Evolutionary conservation across 2,329 filamentous ascomycete genomes (phyloP), one percentile per base, ranked within the genome.

Genomic region (Rhynchosporium agropyri): DNA sequence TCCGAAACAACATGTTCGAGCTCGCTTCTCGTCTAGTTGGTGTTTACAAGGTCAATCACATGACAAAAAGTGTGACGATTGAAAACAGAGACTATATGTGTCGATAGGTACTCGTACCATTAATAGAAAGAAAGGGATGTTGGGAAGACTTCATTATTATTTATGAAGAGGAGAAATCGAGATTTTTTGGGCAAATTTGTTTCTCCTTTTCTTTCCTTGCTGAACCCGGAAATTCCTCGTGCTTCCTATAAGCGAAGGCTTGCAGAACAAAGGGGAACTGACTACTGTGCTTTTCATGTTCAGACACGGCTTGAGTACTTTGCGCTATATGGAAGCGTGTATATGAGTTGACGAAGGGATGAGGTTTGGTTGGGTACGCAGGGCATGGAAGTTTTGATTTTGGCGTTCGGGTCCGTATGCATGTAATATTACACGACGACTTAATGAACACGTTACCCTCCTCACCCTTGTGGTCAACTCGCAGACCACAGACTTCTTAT

Each of bases 1-100:
- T 99, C 72, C 84, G 95, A 73, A 99, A 99, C 79, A 99, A 99
- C 81, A 99, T 99, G 95, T 99, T 99, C 77, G 95, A 99, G 81
- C 86, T 99, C 67, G 94, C 96, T n/a, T 87, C 92, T 63, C 86
- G 96, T 61, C 84, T 99, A 64, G 92, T 99, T 13, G 96, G 96
- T 70, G 95, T 99, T 61, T 99, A 99, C 82, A 99, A 99, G 82
- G 95, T 99, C 76, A 98, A 96, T 78, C 94, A 99, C 77, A 99
- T 98, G 88, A 95, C 91, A 65, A 95, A 94, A 85, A 93, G 90
- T 76, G 90, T 95, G 28, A 92, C 91, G 59, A 92, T 95, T 67
- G 91, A 95, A 77, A 95, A 95, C 78, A 82, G 81, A 69, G 90
- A 95, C 77, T 95, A 90, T 90, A 76, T 20, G 20, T 20, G 20